Conservation (phyloP, 2,329 filamentous ascomycete species). For the Thelonectria olida region DNA sequence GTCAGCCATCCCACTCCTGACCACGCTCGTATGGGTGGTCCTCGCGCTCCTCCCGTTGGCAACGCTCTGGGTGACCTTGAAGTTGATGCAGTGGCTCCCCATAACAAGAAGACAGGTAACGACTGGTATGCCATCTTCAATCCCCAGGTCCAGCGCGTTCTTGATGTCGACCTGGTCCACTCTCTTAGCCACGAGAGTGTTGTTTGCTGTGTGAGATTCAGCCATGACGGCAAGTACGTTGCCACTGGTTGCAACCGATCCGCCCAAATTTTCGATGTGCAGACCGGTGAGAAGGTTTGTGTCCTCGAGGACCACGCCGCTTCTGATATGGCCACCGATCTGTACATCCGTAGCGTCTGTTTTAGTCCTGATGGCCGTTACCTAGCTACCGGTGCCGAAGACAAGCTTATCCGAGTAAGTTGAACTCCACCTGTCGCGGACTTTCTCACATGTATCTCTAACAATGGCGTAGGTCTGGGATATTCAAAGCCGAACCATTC, state of each 20-base stretch:
- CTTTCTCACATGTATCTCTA: conserved; percentile 17
- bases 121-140: conserved; percentile 99
- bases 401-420: conserved; percentile 93
- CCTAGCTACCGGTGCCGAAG: conserved; percentile 94
- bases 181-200: conserved; percentile 94
- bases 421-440: not conserved
- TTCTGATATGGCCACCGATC: conserved; percentile 81
- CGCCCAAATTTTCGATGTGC: conserved; percentile 98
- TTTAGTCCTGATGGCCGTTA: conserved; percentile 97
- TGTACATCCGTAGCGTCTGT: conserved; percentile 98
- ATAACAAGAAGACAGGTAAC: conserved; percentile 86
- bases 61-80: conserved; percentile 86
- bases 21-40: conserved; percentile 65
- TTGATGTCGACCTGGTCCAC: conserved; percentile 95
- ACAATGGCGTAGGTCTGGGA: conserved; percentile 84
- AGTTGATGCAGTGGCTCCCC: conserved; percentile 82
- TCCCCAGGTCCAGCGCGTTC: conserved; percentile 83
- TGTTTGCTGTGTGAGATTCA: conserved; percentile 98
- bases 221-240: conserved; percentile 92
- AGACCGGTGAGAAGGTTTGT: conserved; percentile 85
- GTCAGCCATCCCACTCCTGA: conserved; percentile 85
- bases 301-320: conserved; percentile 89
- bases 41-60: conserved; percentile 60
- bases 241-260: conserved; percentile 97
- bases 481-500: conserved; percentile 83